Base-by-base conservation (phyloP, 768 basidiomycete genomes). In the Tremella fuciformis region DNA sequence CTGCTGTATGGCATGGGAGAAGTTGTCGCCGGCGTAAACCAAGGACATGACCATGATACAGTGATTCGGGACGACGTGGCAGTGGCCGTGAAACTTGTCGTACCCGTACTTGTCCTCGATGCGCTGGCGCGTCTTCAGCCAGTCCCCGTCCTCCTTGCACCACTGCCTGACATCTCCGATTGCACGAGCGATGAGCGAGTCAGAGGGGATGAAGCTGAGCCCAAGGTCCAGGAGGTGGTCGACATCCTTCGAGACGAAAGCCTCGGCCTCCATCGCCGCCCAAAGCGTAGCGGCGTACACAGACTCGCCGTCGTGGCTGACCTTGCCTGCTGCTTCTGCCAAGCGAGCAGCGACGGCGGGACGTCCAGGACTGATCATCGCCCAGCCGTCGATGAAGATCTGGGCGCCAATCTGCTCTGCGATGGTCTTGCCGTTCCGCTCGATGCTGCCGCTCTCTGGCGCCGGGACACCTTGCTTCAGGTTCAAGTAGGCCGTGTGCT, bases 81-180 rank as follows among this genome's bases (percentile, higher is more conserved):
- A 53, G 26, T 24, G 13, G 34, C 51, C 51, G 24, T 37, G 24
- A 21, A 53, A 53, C 26, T 53, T 53, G 51, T 53, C 51, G 51
- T 53, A 53, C 26, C 51, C 51, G 19, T 53, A 53, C 29, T 34
- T 53, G 37, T 24, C 51, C 13, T 53, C 51, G 51, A 53, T 53
- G 8, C 34, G 22, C 19, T 53, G 24, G 3, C 51, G 25, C 22
- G 51, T 53, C 51, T 53, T 53, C 15, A 26, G 34, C 51, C 51
- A 53, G 34, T 53, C 51, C 13, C 18, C 2, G 18, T 53, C 51
- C 34, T 29, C 37, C 51, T 53, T 39, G 51, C 26, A 25, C 51
- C 51, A 53, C 19, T 25, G 11, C 22, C 51, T 7, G 13, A 53
- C 51, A 11, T 53, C 51, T 11, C 29, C 34, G 13, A 53, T 34